Evolutionary conservation across 345 rosid species (phyloP), one percentile per base, ranked within the genome.

Genomic region (Geranium brycei): DNA sequence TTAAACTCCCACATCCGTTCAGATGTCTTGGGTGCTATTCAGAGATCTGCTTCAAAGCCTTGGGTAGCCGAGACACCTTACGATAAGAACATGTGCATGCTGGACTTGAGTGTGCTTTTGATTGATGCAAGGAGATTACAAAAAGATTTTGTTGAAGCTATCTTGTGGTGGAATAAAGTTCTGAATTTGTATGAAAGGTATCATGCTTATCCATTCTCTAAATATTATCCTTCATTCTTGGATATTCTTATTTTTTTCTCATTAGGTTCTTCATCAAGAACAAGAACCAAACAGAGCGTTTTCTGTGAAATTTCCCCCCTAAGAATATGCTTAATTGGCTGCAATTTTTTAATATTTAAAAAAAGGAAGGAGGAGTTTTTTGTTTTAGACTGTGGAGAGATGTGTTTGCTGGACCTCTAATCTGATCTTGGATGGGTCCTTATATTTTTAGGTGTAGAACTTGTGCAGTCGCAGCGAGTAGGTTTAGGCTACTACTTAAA

Each of bases 11-110:
- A 51, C 11, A 75, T 78, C 3, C 75, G 73, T 64, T 65, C 59
- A 4, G 80, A 73, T 55, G 77, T 78, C 17, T 51, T 78, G 65
- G 77, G 68, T 66, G 82, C 78, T 51, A 66, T 81, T 62, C 85
- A 78, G 66, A 70, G 79, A 73, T 75, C 79, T 18, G 78, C 71
- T 12, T 75, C 73, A 17, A 67, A 69, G 59, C 70, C 78, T 32
- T 78, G 82, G 82, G 76, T 73, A 65, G 71, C 82, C 12, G 69
- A 58, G 59, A 65, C 66, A 28, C 78, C 78, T 11, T 80, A 77
- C 62, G 70, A 62, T 17, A 73, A 59, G 65, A 71, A 73, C 65
- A 51, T 68, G 57, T 78, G 84, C 60, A 18, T 78, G 73, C 82
- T 71, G n/a, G 71, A 69, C 61, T 71, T 73, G 11, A 67, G 67